Evolutionary conservation across 768 basidiomycete species (phyloP), one percentile per base, ranked within the genome.

Genomic region (Austroboletus festivus): DNA sequence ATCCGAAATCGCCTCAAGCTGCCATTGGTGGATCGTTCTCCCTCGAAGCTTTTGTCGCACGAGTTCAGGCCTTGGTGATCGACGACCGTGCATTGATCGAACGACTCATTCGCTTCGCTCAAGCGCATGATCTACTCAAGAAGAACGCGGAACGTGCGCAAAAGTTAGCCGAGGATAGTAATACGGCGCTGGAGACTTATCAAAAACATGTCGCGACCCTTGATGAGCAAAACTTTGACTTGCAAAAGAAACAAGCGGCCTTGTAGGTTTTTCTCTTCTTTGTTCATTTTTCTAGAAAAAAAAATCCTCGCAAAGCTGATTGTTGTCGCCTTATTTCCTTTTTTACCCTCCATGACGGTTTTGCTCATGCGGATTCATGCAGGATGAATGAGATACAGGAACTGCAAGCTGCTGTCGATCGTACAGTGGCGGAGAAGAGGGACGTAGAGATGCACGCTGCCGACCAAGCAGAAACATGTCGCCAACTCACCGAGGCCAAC

Each of bases 121-220:
- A 90, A 66, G 89, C 92, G 42, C 87, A 94, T 50, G 93, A 95
- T 55, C 61, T 94, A 54, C 76, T 95, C 52, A 95, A 93, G 77
- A 88, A 85, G 71, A 93, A 93, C 61, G 91, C 92, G 18, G 91
- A 92, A 60, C 76, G 91, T 42, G 93, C 91, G 19, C 88, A 93
- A 74, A 92, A 91, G 68, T 76, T 95, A 23, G 89, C 90, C 4
- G 84, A 86, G 64, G 93, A 93, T 43, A 88, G 86, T 34, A 83
- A 81, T 50, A 66, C 62, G 18, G 89, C 86, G 21, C 69, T 96
- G 35, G 90, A 92, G 72, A 92, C 86, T 16, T 95, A 96, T 61
- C 89, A 95, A 72, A 86, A 84, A 68, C 92, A 95, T 61, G 85
- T 94, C 4, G 76, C 78, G 59, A 79, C 76, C 20, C 73, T 95